Evolutionary conservation across 192 early-diverging fungal species (phyloP), one percentile per base, ranked within the genome.

Genomic region (Mortierella antarctica): DNA sequence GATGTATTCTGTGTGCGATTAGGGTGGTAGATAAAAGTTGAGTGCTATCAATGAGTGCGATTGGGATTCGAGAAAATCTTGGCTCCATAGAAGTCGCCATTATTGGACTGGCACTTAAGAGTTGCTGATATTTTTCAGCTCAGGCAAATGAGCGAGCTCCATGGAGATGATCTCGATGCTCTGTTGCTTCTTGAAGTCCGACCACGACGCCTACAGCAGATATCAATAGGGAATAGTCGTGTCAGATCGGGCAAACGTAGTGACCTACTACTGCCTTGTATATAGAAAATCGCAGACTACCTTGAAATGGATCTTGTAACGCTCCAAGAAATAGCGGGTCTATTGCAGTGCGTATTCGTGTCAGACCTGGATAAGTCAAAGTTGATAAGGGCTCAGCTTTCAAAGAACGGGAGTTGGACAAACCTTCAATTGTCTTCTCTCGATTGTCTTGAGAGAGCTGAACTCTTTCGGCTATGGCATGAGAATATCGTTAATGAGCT

Each of bases 251-350:
- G 31, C 31, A 3, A 31, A 31, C 3, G 31, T 31, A 31, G n/a
- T 31, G 31, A 31, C 3, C 31, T 31, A 31, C 3, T 31, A 31
- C 3, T 31, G 31, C 31, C 31, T 31, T 31, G 31, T 31, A 39
- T 53, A 9, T 61, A 1, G 49, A 20, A 21, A 41, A 2, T 1
- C 31, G 21, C n/a, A 42, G 7, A 60, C 49, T 44, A 80, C 77
- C 56, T 72, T 80, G 65, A 80, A 80, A 48, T 67, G 63, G 4
- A 80, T 23, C 54, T 80, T 80, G 60, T 63, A 71, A 2, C 77
- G 69, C 49, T 80, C 77, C 13, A 72, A 48, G 44, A 58, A 72
- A 48, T 62, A 39, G 5, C 64, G 61, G n/a, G 58, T 67, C 77
- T 80, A 67, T 12, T 14, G 17, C 5, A 9, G 20, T n/a, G n/a